Percentiles rank a stretch among this genome's conserved stretches.
Evolutionary conservation across 2,329 filamentous ascomycete genomes (phyloP).

Genomic region (Colletotrichum falcatum): DNA sequence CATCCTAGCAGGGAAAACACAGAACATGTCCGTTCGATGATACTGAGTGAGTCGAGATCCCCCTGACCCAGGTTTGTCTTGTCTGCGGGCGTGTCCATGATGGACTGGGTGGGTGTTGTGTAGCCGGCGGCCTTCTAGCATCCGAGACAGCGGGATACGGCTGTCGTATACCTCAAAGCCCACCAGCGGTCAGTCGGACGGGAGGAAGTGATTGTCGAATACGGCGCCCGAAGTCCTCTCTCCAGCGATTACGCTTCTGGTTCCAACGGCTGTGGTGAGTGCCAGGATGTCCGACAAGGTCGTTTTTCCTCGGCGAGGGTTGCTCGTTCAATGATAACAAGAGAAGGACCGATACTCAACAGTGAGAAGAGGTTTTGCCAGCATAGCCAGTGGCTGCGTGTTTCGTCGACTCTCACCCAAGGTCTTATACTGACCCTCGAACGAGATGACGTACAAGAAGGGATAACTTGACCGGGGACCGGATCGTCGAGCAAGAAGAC

Average conservation of each 20-base stretch:
- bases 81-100: constrained; percentile 18
- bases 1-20: constrained; percentile 78
- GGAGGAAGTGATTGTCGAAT: not conserved
- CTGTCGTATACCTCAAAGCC: not conserved
- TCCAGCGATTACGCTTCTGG: not conserved
- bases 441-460: constrained; percentile 22
- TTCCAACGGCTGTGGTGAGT: not conserved
- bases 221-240: not conserved
- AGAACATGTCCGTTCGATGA: constrained; percentile 76
- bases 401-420: constrained; percentile 8
- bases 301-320: not conserved
- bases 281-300: constrained; percentile 10
- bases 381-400: not conserved
- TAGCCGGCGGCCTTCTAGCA: not conserved
- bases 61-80: constrained; percentile 33
- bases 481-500: constrained; percentile 11
- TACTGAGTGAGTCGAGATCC: constrained; percentile 67
- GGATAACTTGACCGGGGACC: constrained; percentile 7
- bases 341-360: not conserved
- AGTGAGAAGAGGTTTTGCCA: not conserved
- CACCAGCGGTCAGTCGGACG: not conserved
- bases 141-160: not conserved
- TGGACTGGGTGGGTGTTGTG: not conserved
- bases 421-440: constrained; percentile 22
- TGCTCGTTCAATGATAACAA: not conserved